Conservation (phyloP, 352 stramenopile genomes). For the Pilasporangium apinafurcum region DNA sequence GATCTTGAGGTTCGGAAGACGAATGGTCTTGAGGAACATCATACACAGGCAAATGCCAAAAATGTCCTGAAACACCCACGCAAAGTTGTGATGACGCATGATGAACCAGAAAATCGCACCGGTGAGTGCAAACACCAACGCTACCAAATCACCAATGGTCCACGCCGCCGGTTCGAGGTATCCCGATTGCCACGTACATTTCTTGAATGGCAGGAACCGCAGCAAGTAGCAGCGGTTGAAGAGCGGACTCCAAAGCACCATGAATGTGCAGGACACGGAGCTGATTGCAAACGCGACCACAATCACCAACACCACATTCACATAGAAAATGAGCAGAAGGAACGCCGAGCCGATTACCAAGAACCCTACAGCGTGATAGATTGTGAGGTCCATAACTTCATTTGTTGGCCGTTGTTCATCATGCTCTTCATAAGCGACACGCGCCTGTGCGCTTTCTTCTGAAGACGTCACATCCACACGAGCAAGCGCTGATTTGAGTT, state of each 20-base stretch:
- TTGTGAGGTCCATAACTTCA: conserved; percentile 86
- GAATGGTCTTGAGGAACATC: conserved; percentile 88
- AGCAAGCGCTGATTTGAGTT: conserved; percentile 40
- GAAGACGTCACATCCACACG: conserved; percentile 45
- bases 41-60: conserved; percentile 93
- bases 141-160: conserved; percentile 86
- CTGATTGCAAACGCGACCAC: conserved; percentile 60
- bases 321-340: conserved; percentile 90
- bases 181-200: conserved; percentile 33
- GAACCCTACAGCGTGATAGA: conserved; percentile 86
- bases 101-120: conserved; percentile 65
- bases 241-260: conserved; percentile 54
- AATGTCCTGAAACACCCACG: conserved; percentile 91
- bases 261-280: conserved; percentile 43
- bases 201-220: conserved; percentile 24
- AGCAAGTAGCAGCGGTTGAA: conserved; percentile 34
- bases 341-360: conserved; percentile 87
- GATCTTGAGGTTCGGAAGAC: conserved; percentile 91
- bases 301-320: conserved; percentile 74
- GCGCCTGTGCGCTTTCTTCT: conserved; percentile 35
- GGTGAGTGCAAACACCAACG: conserved; percentile 43
- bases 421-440: conserved; percentile 46
- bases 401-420: conserved; percentile 30
- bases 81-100: conserved; percentile 67
- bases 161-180: conserved; percentile 50